Evolutionary conservation across 1,284 basidiomycete genomes (phyloP).

Genomic region (Athelia psychrophila): DNA sequence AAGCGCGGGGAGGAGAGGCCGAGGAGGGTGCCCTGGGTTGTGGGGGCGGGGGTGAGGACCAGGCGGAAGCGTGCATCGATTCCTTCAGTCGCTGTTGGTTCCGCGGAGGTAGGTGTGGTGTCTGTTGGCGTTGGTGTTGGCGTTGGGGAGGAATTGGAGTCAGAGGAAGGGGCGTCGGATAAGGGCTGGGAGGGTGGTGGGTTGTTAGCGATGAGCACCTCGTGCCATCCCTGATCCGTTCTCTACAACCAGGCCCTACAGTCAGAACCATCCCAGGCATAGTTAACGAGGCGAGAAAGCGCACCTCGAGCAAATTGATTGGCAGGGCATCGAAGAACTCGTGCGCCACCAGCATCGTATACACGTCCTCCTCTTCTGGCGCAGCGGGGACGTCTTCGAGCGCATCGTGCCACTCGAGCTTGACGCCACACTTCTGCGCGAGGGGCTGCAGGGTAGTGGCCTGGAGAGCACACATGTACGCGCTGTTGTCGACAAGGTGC

Average conservation of each 20-base stretch:
- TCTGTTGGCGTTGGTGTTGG: conserved; percentile 5
- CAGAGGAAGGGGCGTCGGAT: conserved; percentile 18
- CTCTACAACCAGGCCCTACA: conserved; percentile 54
- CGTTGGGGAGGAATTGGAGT: conserved; percentile 9
- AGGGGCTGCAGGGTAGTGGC: conserved; percentile 42
- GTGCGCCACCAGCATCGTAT: conserved; percentile 90
- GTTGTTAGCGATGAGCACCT: conserved; percentile 71
- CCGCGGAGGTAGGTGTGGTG: conserved; percentile 2
- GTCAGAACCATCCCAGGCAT: neutral
- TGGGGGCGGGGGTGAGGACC: conserved; percentile 65
- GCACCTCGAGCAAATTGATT: conserved; percentile 85
- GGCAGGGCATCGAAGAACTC: conserved; percentile 99
- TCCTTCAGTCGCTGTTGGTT: conserved; percentile 8
- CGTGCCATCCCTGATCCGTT: conserved; percentile 81
- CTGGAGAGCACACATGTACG: conserved; percentile 66
- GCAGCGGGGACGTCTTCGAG: conserved; percentile 59
- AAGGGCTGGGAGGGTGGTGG: conserved; percentile 24
- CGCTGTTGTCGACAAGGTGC: conserved; percentile 82
- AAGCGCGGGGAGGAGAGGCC: conserved; percentile 74
- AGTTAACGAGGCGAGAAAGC: conserved; percentile 5
- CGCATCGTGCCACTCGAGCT: conserved; percentile 73
- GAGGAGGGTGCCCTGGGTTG: conserved; percentile 65
- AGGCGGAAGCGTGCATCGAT: conserved; percentile 51
- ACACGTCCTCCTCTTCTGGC: conserved; percentile 49
- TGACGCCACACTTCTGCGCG: conserved; percentile 20